phyloP scores from a whole-genome alignment of 352 stramenopile species.

The Phytophthora uliginosa region DNA sequence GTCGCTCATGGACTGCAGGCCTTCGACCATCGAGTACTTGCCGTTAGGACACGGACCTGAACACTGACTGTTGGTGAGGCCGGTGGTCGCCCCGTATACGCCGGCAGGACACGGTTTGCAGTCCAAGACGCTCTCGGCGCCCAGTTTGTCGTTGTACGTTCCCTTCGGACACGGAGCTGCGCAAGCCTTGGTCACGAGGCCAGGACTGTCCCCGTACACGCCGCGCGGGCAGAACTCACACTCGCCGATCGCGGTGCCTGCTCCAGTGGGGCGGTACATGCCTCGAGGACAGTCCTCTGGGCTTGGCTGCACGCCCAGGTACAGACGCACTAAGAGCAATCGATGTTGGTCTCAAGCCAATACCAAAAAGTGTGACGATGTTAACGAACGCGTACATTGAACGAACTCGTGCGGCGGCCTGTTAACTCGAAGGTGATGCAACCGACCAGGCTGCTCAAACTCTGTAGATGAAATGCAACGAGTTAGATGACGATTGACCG shows the following conservation, averaged over 20 bases:
- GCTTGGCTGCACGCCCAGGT: slow-evolving; percentile 60
- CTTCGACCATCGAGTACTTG: slow-evolving; percentile 74
- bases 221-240: slow-evolving; percentile 79
- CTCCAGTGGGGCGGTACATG: slow-evolving; percentile 68
- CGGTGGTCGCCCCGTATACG: slow-evolving; percentile 63
- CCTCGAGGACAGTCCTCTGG: slow-evolving; percentile 61
- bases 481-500: neutral
- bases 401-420: neutral
- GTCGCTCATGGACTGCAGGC: slow-evolving; percentile 64
- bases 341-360: neutral
- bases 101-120: slow-evolving; percentile 76
- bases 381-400: slow-evolving; percentile 5
- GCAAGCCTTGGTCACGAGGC: slow-evolving; percentile 69
- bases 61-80: slow-evolving; percentile 67
- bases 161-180: slow-evolving; percentile 79
- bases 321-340: slow-evolving; percentile 49
- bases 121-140: slow-evolving; percentile 65
- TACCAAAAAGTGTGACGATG: neutral
- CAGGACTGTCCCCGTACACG: slow-evolving; percentile 77
- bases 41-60: slow-evolving; percentile 70
- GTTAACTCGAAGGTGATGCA: slow-evolving; percentile 5
- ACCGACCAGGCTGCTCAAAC: neutral
- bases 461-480: neutral
- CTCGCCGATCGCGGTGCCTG: slow-evolving; percentile 59
- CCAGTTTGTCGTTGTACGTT: slow-evolving; percentile 72